A percentile compares a stretch with the other conserved stretches of the same genome.
phyloP scores from a whole-genome alignment of 352 stramenopile species.

The Globisporangium polare region DNA sequence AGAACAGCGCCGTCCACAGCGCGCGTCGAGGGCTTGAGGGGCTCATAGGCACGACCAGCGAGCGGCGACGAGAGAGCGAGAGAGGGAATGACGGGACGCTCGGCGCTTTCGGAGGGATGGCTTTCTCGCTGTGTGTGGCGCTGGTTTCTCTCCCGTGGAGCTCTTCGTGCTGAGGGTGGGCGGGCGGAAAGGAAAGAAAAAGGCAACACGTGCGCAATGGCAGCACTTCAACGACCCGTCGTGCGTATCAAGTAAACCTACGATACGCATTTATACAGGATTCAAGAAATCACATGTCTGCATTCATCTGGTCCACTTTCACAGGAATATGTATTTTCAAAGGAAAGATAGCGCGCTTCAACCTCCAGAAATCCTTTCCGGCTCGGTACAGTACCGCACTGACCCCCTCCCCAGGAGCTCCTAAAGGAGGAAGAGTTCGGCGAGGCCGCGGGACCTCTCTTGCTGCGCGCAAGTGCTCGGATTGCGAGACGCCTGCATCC shows the following conservation, averaged over 20 bases:
- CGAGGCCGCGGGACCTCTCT: not conserved
- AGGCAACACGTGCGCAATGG: not conserved
- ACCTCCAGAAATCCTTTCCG: not conserved
- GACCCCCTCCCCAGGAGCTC: not conserved
- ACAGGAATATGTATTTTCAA: not conserved
- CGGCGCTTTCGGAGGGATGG: too few species aligned
- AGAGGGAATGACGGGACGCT: not conserved
- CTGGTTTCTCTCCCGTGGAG: too few species aligned
- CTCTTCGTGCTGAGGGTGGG: not conserved
- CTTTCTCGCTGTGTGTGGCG: too few species aligned
- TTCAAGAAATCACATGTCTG: not conserved
- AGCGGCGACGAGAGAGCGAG: not conserved
- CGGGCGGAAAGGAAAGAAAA: not conserved
- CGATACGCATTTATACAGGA: not conserved
- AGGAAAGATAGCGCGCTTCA: conserved; percentile 1
- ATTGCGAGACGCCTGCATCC: not conserved
- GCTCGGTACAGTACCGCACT: conserved; percentile 9
- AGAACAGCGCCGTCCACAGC: not conserved
- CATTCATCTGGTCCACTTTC: not conserved
- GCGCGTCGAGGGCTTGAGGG: not conserved
- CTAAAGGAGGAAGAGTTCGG: not conserved
- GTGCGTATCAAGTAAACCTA: not conserved
- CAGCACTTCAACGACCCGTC: not conserved
- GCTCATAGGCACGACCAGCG: not conserved
- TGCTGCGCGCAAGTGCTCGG: not conserved